Evolutionary conservation across 768 basidiomycete species (phyloP), one percentile per base, ranked within the genome.

Genomic region (Kwoniella bestiolae): DNA sequence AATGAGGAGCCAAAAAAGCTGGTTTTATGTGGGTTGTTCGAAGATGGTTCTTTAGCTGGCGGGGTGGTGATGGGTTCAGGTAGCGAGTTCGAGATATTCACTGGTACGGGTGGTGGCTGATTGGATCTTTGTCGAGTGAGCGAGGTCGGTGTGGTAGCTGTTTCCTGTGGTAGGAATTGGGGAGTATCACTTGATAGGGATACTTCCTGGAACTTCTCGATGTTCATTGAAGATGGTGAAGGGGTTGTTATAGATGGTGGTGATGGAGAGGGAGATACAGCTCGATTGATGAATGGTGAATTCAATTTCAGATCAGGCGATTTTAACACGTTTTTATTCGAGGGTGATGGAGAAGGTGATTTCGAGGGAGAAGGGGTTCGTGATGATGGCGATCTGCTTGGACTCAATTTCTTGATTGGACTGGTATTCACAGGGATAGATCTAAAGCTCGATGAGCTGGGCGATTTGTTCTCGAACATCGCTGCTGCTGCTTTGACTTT

Each of bases 401-500:
- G 38, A 41, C 3, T 41, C 8, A 35, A 18, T 35, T 23, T 55
- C 32, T 32, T 55, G n/a, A 35, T 21, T 55, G 52, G 52, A 60
- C 47, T 31, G 28, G 14, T 59, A 16, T n/a, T 45, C 23, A 35
- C 59, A 32, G 58, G 58, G 49, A 47, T 50, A 12, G 63, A 56
- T 31, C 46, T 50, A 23, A 57, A 49, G 29, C 31, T 57, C 9
- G 58, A 46, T 49, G 59, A 51, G 31, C 46, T 63, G 21, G 60
- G 25, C n/a, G 56, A 52, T 34, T 29, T 50, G 34, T 56, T 52
- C 49, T 70, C 73, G 47, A 67, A 73, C 66, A 67, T 67, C 2
- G 74, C 74, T n/a, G 74, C 74, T 9, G 71, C 71, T 12, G 75
- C 72, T 63, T 56, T 60, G 18, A 73, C 72, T 58, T 65, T 69